phyloP scores from a whole-genome alignment of 768 basidiomycete genomes.

The Pisolithus albus region DNA sequence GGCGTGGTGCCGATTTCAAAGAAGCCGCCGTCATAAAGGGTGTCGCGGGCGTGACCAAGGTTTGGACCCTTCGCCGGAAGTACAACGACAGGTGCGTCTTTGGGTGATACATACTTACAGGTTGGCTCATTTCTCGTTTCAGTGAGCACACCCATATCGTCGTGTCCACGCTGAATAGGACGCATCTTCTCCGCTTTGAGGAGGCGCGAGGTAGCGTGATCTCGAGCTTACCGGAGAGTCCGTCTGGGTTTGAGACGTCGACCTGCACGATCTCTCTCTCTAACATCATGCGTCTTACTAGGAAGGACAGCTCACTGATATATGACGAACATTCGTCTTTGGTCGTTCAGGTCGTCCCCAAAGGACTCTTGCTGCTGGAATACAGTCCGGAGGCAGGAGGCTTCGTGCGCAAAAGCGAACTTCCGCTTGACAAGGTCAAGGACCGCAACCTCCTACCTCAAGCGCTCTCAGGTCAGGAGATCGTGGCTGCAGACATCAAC shows the following conservation, averaged over 20 bases:
- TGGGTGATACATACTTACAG: not conserved
- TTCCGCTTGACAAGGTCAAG: slow-evolving; percentile 29
- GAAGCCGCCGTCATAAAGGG: slow-evolving; percentile 56
- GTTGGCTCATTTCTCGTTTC: not conserved
- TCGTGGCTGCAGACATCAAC: slow-evolving; percentile 67
- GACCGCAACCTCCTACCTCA: slow-evolving; percentile 14
- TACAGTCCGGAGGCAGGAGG: slow-evolving; percentile 39
- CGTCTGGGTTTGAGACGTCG: slow-evolving; percentile 43
- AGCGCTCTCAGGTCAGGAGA: slow-evolving; percentile 29
- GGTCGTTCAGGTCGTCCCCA: slow-evolving; percentile 67
- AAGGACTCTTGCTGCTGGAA: slow-evolving; percentile 49
- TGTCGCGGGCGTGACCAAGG: slow-evolving; percentile 44
- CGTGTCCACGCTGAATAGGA: slow-evolving; percentile 51
- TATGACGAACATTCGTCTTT: slow-evolving; percentile 42
- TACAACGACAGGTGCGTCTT: slow-evolving; percentile 44
- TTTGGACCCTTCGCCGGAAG: slow-evolving; percentile 54
- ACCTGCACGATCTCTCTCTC: slow-evolving; percentile 58
- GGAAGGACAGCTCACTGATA: slow-evolving; percentile 11
- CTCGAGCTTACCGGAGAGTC: slow-evolving; percentile 28
- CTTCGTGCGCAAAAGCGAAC: slow-evolving; percentile 35
- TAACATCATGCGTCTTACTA: slow-evolving; percentile 39
- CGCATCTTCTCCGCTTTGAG: slow-evolving; percentile 48
- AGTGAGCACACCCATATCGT: slow-evolving; percentile 54
- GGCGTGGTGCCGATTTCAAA: slow-evolving; percentile 76
- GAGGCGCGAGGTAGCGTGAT: slow-evolving; percentile 11